Conservation (phyloP, 2,329 filamentous ascomycete species). For the Macrophomina phaseolina region DNA sequence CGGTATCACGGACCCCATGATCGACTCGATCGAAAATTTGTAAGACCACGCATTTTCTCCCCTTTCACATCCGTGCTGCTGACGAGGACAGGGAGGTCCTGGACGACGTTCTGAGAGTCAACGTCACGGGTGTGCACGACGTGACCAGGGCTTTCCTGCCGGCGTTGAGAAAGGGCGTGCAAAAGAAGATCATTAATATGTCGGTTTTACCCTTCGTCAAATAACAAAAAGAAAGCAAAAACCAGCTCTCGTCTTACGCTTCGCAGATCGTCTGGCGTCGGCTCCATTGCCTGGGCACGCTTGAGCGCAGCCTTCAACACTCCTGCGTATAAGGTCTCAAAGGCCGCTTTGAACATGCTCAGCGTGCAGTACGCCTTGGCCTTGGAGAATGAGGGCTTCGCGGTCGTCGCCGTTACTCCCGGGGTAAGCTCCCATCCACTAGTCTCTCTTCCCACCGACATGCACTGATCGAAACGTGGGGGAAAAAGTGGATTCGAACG, state of each 20-base stretch:
- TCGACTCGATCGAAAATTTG: slow-evolving; percentile 8
- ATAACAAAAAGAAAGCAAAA: no score
- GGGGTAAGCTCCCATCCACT: no score
- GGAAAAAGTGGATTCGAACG: slow-evolving; percentile 52
- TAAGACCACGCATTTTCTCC: no score
- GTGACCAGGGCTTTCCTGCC: slow-evolving; percentile 50
- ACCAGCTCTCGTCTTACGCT: no score
- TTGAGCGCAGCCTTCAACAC: slow-evolving; percentile 32
- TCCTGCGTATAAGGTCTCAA: slow-evolving; percentile 54
- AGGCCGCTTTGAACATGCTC: slow-evolving; percentile 51
- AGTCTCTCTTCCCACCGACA: not conserved
- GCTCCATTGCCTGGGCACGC: slow-evolving; percentile 45
- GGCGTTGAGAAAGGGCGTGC: slow-evolving; percentile 44
- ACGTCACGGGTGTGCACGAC: slow-evolving; percentile 48
- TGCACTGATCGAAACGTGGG: not conserved
- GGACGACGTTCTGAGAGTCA: slow-evolving; percentile 39
- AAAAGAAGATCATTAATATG: slow-evolving; percentile 55
- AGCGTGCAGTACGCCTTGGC: no score
- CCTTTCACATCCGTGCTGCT: no score
- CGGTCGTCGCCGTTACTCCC: no score
- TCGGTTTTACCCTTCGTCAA: slow-evolving; percentile 29
- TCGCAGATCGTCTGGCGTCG: slow-evolving; percentile 49
- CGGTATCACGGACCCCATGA: slow-evolving; percentile 4
- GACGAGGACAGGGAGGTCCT: slow-evolving; percentile 32
- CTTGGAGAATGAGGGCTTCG: no score